Conservation (phyloP, 1,284 basidiomycete genomes). For the Ceratobasidium sp. region DNA sequence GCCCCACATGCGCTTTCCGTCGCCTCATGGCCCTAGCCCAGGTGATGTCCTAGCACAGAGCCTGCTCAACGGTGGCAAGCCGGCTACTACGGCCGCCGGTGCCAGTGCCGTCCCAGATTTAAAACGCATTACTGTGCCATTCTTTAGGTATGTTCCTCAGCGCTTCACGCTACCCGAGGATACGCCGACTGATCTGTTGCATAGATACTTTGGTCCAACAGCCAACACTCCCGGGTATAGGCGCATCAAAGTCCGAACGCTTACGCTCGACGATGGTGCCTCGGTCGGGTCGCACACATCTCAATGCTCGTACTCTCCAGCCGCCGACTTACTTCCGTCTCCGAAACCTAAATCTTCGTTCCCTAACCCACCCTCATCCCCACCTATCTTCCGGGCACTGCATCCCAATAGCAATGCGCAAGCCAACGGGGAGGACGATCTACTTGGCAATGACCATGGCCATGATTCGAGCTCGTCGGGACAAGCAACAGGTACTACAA, state of each 20-base stretch:
- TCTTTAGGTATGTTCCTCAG: slow-evolving; percentile 48
- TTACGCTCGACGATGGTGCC: slow-evolving; percentile 34
- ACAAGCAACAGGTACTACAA: slow-evolving; percentile 40
- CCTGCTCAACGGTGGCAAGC: slow-evolving; percentile 13
- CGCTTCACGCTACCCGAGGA: background rate
- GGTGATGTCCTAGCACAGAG: background rate
- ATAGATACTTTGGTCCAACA: slow-evolving; percentile 51
- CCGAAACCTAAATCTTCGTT: slow-evolving; percentile 4
- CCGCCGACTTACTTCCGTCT: slow-evolving; percentile 30
- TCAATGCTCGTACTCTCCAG: slow-evolving; percentile 23
- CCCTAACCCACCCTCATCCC: slow-evolving; percentile 19
- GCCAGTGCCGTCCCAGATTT: slow-evolving; percentile 15
- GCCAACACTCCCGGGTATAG: slow-evolving; percentile 52
- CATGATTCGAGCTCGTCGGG: slow-evolving; percentile 45
- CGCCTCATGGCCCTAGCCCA: slow-evolving; percentile 8
- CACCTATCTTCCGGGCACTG: slow-evolving; percentile 35
- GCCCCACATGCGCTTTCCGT: slow-evolving; percentile 48
- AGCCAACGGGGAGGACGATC: slow-evolving; percentile 27
- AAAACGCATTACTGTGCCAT: slow-evolving; percentile 51
- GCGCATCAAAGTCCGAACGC: slow-evolving; percentile 49
- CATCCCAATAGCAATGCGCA: slow-evolving; percentile 30
- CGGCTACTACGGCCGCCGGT: background rate
- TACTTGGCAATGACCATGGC: background rate
- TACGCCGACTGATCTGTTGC: slow-evolving; percentile 9
- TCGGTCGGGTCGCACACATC: slow-evolving; percentile 38